phyloP scores from a whole-genome alignment of 2,329 filamentous ascomycete species.

The Pyricularia grisea region DNA sequence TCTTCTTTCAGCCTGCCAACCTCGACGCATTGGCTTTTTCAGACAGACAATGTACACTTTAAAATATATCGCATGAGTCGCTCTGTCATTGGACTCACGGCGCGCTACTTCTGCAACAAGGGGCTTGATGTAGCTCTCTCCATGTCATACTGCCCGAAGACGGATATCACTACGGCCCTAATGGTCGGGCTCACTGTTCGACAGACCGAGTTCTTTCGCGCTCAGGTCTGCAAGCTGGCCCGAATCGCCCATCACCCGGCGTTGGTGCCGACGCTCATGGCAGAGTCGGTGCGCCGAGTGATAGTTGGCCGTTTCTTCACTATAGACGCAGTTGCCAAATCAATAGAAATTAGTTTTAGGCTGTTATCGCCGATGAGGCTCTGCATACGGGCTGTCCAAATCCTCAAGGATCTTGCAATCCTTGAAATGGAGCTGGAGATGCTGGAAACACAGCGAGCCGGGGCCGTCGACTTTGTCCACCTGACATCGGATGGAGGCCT shows the following conservation, averaged over 20 bases:
- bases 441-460: not conserved
- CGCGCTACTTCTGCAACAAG: not conserved
- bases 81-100: not conserved
- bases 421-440: not conserved
- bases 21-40: not conserved
- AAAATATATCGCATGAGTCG: not conserved
- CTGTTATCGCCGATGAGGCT: not conserved
- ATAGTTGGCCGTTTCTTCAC: not conserved
- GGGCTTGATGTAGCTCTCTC: not conserved
- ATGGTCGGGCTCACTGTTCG: not conserved
- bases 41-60: not conserved
- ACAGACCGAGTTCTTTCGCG: slow-evolving; percentile 1
- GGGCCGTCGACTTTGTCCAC: not conserved
- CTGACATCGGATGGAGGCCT: not conserved
- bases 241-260: slow-evolving; percentile 1
- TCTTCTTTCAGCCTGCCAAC: not conserved
- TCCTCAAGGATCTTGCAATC: not conserved
- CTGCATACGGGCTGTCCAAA: not conserved
- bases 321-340: not conserved
- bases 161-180: not conserved
- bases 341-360: not conserved
- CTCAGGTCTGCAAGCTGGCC: not conserved
- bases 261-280: not conserved
- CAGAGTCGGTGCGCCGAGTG: not conserved
- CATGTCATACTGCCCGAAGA: not conserved